A percentile compares a stretch with the other conserved stretches of the same genome.
Evolutionary conservation across 148 eudicot genomes (phyloP).

Genomic region (Rhododendron ovatum): DNA sequence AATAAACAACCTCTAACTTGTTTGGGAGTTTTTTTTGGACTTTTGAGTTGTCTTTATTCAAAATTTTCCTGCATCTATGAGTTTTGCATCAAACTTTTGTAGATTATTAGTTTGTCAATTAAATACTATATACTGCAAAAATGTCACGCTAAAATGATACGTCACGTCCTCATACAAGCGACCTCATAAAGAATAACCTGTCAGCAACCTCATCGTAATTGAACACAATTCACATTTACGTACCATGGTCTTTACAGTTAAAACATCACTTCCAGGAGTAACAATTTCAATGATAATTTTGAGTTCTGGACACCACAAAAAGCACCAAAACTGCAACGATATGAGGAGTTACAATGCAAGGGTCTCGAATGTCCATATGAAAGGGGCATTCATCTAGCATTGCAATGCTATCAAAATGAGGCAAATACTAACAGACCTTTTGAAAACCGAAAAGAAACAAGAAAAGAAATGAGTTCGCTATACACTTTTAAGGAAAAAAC

Average conservation of each 20-base stretch:
- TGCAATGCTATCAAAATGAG: not conserved
- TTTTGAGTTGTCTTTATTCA: no score
- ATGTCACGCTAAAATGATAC: no score
- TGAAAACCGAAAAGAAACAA: not conserved
- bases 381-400: not conserved
- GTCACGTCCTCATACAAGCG: no score
- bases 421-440: not conserved
- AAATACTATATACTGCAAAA: no score
- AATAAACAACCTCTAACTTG: no score
- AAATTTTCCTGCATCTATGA: no score
- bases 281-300: not conserved
- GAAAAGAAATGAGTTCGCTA: not conserved
- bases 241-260: not conserved
- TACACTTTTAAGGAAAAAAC: not conserved
- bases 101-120: no score
- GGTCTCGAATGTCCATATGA: not conserved
- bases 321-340: not conserved
- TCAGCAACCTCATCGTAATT: not conserved
- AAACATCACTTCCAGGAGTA: not conserved
- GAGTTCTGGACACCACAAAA: not conserved
- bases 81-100: no score
- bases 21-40: no score
- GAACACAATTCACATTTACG: not conserved
- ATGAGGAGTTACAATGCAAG: not conserved
- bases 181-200: no score